Evolutionary conservation across 331 rosid genomes (phyloP).

Genomic region (Cydonia oblonga): DNA sequence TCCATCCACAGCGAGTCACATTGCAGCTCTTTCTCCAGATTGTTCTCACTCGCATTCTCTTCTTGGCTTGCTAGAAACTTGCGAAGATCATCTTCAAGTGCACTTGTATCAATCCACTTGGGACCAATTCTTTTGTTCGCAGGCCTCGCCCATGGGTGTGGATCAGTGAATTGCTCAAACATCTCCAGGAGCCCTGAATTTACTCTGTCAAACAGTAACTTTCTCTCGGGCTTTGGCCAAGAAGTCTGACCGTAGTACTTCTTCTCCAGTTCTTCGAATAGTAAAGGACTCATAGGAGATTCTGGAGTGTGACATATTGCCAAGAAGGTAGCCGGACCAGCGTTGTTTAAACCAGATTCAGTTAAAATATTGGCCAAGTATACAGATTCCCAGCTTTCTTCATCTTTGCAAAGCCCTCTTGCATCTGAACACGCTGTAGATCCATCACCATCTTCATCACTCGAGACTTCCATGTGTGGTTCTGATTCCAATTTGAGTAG

Average conservation of each 20-base stretch:
- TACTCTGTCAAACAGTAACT: slow-evolving; percentile 65
- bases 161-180: slow-evolving; percentile 21
- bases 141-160: slow-evolving; percentile 43
- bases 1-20: slow-evolving; percentile 50
- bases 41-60: slow-evolving; percentile 35
- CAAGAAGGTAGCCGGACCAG: slow-evolving; percentile 24
- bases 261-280: slow-evolving; percentile 60
- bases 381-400: slow-evolving; percentile 60
- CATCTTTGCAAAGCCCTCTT: slow-evolving; percentile 12
- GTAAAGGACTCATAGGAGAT: slow-evolving; percentile 38
- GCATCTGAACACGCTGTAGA: slow-evolving; percentile 16
- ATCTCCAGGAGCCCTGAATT: slow-evolving; percentile 45
- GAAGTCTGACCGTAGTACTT: slow-evolving; percentile 30
- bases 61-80: slow-evolving; percentile 35
- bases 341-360: slow-evolving; percentile 36
- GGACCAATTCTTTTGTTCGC: slow-evolving; percentile 10
- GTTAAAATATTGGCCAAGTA: slow-evolving; percentile 49
- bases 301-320: slow-evolving; percentile 45
- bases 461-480: slow-evolving; percentile 34
- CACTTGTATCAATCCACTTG: slow-evolving; percentile 19
- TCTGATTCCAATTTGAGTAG: slow-evolving; percentile 71
- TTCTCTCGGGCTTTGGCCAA: slow-evolving; percentile 49
- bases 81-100: slow-evolving; percentile 31
- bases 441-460: slow-evolving; percentile 64
- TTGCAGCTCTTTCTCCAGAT: slow-evolving; percentile 34